Percentiles rank a stretch among this genome's conserved stretches.
These are phyloP conservation scores for Pseudoperonospora humuli DNA, from an alignment of 352 stramenopile genomes.

Conservation along the genomic window DNA sequence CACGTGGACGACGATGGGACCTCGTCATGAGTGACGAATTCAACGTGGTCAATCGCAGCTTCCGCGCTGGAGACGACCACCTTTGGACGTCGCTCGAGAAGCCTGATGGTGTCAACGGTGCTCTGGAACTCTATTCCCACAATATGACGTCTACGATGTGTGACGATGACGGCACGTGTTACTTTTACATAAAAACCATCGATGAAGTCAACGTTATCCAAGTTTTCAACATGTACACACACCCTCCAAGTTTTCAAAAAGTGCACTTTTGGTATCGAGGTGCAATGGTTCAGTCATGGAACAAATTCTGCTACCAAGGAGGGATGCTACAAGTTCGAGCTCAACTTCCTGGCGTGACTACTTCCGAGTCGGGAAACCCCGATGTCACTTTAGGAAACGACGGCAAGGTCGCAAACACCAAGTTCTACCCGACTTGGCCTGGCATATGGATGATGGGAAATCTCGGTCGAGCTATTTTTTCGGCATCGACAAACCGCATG, in stretches of 20 bases:
- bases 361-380: slow-evolving; percentile 37
- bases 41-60: slow-evolving; percentile 79
- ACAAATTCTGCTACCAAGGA: slow-evolving; percentile 94
- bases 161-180: slow-evolving; percentile 40
- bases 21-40: slow-evolving; percentile 94
- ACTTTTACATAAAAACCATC: slow-evolving; percentile 34
- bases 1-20: slow-evolving; percentile 37
- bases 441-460: slow-evolving; percentile 96
- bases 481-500: slow-evolving; percentile 89
- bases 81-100: slow-evolving; percentile 92
- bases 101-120: slow-evolving; percentile 87
- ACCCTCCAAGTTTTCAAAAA: slow-evolving; percentile 39
- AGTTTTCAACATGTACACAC: slow-evolving; percentile 53
- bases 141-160: slow-evolving; percentile 58
- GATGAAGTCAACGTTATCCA: slow-evolving; percentile 32
- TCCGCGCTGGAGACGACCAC: slow-evolving; percentile 88
- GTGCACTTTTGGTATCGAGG: slow-evolving; percentile 44
- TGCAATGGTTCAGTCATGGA: slow-evolving; percentile 90
- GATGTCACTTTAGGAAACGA: slow-evolving; percentile 34
- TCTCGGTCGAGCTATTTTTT: slow-evolving; percentile 93
- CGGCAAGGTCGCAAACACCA: slow-evolving; percentile 42
- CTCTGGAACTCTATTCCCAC: slow-evolving; percentile 87
- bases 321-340: slow-evolving; percentile 89
- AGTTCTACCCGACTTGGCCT: slow-evolving; percentile 87
- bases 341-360: slow-evolving; percentile 71